Evolutionary conservation across 2,329 filamentous ascomycete genomes (phyloP).

Genomic region (Trichoderma koningii): DNA sequence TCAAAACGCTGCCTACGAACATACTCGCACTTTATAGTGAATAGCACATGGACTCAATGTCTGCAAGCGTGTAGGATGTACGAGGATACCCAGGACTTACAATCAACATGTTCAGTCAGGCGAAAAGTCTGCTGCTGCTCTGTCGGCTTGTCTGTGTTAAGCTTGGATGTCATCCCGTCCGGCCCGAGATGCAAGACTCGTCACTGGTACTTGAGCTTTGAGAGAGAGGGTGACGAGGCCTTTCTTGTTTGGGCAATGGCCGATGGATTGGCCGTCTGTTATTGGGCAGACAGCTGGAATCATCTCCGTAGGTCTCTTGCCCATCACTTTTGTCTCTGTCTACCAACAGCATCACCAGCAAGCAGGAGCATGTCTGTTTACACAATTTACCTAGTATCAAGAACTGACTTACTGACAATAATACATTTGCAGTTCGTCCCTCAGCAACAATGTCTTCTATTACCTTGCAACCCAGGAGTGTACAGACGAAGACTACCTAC

Average conservation of each 20-base stretch:
- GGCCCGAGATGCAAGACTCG: constrained; percentile 2
- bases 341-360: not conserved
- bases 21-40: too few species aligned
- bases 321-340: not conserved
- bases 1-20: too few species aligned
- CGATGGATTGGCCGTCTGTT: constrained; percentile 3
- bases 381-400: too few species aligned
- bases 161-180: constrained; percentile 9
- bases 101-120: too few species aligned
- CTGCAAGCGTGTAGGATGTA: too few species aligned
- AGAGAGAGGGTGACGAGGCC: not conserved
- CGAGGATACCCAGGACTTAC: too few species aligned
- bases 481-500: not conserved
- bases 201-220: not conserved
- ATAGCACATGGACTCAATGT: too few species aligned
- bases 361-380: too few species aligned
- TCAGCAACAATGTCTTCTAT: not conserved
- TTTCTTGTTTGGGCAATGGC: constrained; percentile 8
- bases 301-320: not conserved
- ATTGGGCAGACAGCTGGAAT: not conserved
- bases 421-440: too few species aligned
- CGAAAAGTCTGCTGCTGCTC: not conserved
- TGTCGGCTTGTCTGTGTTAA: too few species aligned
- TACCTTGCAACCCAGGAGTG: not conserved
- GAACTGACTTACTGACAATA: too few species aligned